Evolutionary conservation across 768 basidiomycete genomes (phyloP).

Genomic region (Holtermannia corniformis): DNA sequence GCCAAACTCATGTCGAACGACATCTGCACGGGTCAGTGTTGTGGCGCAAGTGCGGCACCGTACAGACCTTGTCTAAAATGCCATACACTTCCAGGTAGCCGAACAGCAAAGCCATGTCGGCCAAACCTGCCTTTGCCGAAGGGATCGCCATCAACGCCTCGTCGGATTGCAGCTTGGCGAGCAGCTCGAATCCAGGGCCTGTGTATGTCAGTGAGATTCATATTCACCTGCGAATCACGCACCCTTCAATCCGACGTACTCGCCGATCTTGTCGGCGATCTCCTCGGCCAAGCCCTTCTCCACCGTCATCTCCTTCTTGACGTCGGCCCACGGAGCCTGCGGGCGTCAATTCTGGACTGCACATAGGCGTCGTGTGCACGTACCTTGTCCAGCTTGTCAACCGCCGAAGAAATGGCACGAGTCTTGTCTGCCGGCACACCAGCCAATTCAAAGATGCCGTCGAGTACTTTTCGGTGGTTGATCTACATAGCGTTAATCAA

Average conservation of each 20-base stretch:
- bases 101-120: conserved; percentile 80
- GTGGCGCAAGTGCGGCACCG: not conserved
- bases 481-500: conserved; percentile 48
- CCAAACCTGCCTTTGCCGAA: conserved; percentile 68
- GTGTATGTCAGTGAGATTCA: conserved; percentile 3
- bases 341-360: not conserved
- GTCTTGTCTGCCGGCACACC: conserved; percentile 87
- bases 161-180: conserved; percentile 62
- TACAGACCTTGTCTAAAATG: conserved; percentile 61
- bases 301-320: conserved; percentile 90
- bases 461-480: conserved; percentile 93
- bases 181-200: conserved; percentile 66
- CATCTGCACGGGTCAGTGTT: conserved; percentile 47
- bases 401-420: conserved; percentile 84
- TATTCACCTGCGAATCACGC: conserved; percentile 5
- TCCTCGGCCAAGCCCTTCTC: conserved; percentile 79
- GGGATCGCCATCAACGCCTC: conserved; percentile 56
- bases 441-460: conserved; percentile 93
- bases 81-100: conserved; percentile 69
- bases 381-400: conserved; percentile 97
- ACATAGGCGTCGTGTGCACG: conserved; percentile 9
- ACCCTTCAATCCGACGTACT: conserved; percentile 95
- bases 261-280: conserved; percentile 86
- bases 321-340: conserved; percentile 82
- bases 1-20: conserved; percentile 95